A percentile compares a stretch with the other conserved stretches of the same genome.
phyloP scores from a whole-genome alignment of 1,139 yeast species.

The Kazachstania sp. region DNA sequence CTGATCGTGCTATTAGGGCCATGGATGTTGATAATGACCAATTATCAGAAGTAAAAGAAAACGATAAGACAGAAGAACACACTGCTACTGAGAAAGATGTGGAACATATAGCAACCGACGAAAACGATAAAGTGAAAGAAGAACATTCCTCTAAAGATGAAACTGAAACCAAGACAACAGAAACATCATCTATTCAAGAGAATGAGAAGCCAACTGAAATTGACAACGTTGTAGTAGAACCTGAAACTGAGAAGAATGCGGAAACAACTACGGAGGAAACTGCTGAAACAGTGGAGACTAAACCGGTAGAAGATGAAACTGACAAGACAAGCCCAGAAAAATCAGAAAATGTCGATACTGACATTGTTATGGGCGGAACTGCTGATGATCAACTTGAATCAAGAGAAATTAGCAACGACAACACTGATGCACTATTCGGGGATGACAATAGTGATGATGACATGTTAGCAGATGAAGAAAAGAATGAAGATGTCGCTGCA shows the following conservation, averaged over 20 bases:
- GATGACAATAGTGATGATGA: slow-evolving; percentile 2
- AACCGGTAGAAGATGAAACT: neutral
- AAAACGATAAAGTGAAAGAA: neutral
- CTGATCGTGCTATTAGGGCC: slow-evolving; percentile 27
- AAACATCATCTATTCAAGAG: too few species aligned
- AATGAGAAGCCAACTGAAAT: too few species aligned
- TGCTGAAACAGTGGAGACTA: neutral
- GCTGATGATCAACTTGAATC: neutral
- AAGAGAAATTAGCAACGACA: slow-evolving; percentile 4
- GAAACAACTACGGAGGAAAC: neutral
- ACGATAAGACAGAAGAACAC: neutral
- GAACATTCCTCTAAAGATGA: neutral
- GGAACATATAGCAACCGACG: too few species aligned
- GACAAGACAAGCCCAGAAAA: neutral
- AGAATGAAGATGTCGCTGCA: neutral
- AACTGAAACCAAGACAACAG: too few species aligned
- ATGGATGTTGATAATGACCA: slow-evolving; percentile 7
- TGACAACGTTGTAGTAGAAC: too few species aligned
- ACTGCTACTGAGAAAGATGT: neutral
- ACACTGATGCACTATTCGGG: slow-evolving; percentile 6
- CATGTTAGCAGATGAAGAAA: neutral
- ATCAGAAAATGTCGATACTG: neutral
- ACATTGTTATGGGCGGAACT: neutral
- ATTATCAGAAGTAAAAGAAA: slow-evolving; percentile 1
- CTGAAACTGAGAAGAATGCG: neutral